Percentiles rank a stretch among this genome's conserved stretches.
phyloP scores from a whole-genome alignment of 805 yeast genomes.

The Lachancea thermotolerans region DNA sequence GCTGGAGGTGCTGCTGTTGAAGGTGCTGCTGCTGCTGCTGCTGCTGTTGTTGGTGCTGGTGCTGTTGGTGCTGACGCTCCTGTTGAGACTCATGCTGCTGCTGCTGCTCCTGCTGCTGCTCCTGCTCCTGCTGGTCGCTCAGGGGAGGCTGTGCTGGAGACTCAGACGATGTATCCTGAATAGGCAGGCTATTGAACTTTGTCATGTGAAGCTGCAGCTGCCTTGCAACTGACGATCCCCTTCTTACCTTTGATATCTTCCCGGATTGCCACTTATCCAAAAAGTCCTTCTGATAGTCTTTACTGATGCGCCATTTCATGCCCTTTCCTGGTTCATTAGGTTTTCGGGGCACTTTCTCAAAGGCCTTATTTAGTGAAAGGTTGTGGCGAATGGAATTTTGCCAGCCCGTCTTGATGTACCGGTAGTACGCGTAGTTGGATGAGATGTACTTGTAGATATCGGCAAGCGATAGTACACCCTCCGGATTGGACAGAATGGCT shows the following conservation, averaged over 20 bases:
- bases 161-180: slow-evolving; percentile 28
- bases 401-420: slow-evolving; percentile 94
- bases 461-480: slow-evolving; percentile 80
- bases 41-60: slow-evolving; percentile 7
- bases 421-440: slow-evolving; percentile 80
- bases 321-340: slow-evolving; percentile 98
- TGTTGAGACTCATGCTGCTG: slow-evolving; percentile 1
- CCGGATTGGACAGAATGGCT: slow-evolving; percentile 82
- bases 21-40: slow-evolving; percentile 4
- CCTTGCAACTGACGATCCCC: slow-evolving; percentile 77
- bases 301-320: slow-evolving; percentile 97
- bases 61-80: slow-evolving; percentile 7
- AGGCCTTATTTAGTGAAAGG: slow-evolving; percentile 89
- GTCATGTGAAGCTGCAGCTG: slow-evolving; percentile 70
- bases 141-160: slow-evolving; percentile 13
- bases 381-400: slow-evolving; percentile 97
- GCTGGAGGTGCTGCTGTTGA: slow-evolving; percentile 10
- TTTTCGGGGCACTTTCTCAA: slow-evolving; percentile 92
- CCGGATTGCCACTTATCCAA: slow-evolving; percentile 74
- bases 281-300: slow-evolving; percentile 76
- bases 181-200: slow-evolving; percentile 36
- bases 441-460: slow-evolving; percentile 93
- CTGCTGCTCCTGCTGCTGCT: slow-evolving; percentile 5
- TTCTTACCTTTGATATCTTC: slow-evolving; percentile 59
- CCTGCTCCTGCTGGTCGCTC: slow-evolving; percentile 1